These are phyloP conservation scores for Naganishia kalamii DNA, from an alignment of 768 basidiomycete genomes.

Conservation along the genomic window DNA sequence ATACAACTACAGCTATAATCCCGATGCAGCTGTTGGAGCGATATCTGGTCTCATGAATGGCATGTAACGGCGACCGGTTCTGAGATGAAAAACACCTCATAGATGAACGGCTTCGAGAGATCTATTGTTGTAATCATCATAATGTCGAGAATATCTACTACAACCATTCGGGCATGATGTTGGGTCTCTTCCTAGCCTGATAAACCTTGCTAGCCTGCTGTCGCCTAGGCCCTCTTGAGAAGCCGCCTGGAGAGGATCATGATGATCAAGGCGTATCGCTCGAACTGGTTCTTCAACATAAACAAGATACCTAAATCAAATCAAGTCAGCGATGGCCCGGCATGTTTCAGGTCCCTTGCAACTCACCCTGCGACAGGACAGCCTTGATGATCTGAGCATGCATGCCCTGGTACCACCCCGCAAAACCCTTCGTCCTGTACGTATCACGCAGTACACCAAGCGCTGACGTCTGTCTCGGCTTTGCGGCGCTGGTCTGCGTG, in stretches of 20 bases:
- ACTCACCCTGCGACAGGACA: slow-evolving; percentile 76
- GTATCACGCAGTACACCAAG: slow-evolving; percentile 67
- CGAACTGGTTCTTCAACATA: slow-evolving; percentile 96
- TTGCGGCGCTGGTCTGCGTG: not conserved
- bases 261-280: slow-evolving; percentile 71
- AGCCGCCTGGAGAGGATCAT: slow-evolving; percentile 47
- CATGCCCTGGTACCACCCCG: slow-evolving; percentile 99
- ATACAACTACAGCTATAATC: slow-evolving; percentile 34
- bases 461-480: slow-evolving; percentile 48
- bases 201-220: too few relatives aligned
- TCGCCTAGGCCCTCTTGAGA: not conserved
- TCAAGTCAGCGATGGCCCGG: not conserved
- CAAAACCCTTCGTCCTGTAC: slow-evolving; percentile 67
- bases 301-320: slow-evolving; percentile 61
- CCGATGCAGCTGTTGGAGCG: not conserved
- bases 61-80: too few relatives aligned
- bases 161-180: too few relatives aligned
- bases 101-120: too few relatives aligned
- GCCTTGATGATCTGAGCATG: slow-evolving; percentile 93
- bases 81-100: too few relatives aligned
- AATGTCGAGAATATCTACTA: too few relatives aligned
- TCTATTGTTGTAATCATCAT: too few relatives aligned
- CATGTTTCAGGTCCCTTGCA: not conserved
- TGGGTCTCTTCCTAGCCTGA: too few relatives aligned
- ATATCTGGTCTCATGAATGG: not conserved